Evolutionary conservation across 2,329 filamentous ascomycete genomes (phyloP), one percentile per base, ranked within the genome.

Genomic region (Claviceps fusiformis): DNA sequence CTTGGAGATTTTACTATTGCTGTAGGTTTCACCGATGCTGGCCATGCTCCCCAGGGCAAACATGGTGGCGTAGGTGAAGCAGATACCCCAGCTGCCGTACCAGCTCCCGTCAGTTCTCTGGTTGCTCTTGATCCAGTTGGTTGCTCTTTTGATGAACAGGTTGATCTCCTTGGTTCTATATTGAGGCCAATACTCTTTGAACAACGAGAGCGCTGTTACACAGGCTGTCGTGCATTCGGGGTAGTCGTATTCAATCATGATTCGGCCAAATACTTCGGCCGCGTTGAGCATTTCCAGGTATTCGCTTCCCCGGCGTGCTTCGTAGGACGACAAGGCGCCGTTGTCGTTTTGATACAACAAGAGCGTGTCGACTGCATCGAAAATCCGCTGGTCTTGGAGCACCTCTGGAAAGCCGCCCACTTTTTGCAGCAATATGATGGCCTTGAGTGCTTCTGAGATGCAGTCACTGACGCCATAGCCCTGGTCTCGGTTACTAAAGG

Each of bases 191-290:
- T 87, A 78, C 63, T 86, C 79, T 60, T 81, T 80, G 74, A 97
- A 97, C 2, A 92, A 76, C 5, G 85, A 86, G 24, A 98, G 75
- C 0, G 88, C 90, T 1, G 89, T 96, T 3, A 98, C 87, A 35
- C 90, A 89, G 0, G 93, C 91, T 2, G 93, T 97, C 0, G 93
- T 98, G 74, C 93, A 98, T 70, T 98, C 93, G 0, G 92, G 90
- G 65, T 98, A 97, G 68, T 95, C 89, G 68, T 98, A 98, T 66
- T 97, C 92, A 54, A 98, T 86, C 93, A 98, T 98, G 72, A 98
- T 98, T 24, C 85, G 81, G 15, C 89, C 91, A 68, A 98, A 98
- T 0, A 98, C 91, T 68, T 98, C 93, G 1, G 93, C 93, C 0
- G 92, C 92, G 64, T 98, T 98, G 47, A 98, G 79, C 67, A 84